These are phyloP conservation scores for Mortierella sp. DNA, from an alignment of 371 early-diverging fungal species.

Conservation along the genomic window DNA sequence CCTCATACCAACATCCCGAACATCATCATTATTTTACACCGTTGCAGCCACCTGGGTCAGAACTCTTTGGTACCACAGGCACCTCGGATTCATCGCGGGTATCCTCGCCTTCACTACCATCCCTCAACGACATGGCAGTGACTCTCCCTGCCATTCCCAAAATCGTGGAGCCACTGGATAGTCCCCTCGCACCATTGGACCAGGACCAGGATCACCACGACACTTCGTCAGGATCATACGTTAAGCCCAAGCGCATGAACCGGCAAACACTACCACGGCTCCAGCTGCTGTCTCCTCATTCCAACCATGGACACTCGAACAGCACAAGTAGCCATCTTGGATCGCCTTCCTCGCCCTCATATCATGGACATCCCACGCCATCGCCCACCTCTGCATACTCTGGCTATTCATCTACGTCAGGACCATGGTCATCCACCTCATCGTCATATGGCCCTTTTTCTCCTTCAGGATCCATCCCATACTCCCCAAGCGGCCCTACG, in stretches of 20 bases:
- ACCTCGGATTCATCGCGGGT: constrained; percentile 3
- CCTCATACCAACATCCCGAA: constrained; percentile 4
- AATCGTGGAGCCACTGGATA: constrained; percentile 45
- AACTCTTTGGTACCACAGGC: not conserved
- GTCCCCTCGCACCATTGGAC: constrained; percentile 5
- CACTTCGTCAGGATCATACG: constrained; percentile 16
- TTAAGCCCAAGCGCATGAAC: constrained; percentile 46
- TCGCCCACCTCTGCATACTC: constrained; percentile 45
- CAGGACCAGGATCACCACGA: constrained; percentile 1
- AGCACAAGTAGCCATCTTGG: constrained; percentile 10
- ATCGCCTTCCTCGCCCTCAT: constrained; percentile 22
- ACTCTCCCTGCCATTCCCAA: constrained; percentile 31
- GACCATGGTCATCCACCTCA: constrained; percentile 34
- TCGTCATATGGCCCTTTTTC: constrained; percentile 31
- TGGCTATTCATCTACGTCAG: constrained; percentile 28
- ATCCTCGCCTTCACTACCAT: constrained; percentile 22
- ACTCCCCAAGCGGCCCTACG: constrained; percentile 27
- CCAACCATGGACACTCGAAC: constrained; percentile 29
- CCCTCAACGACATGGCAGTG: constrained; percentile 18
- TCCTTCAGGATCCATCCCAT: constrained; percentile 25
- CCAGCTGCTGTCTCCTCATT: constrained; percentile 34
- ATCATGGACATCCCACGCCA: constrained; percentile 36
- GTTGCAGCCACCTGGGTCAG: not conserved
- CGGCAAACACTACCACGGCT: constrained; percentile 38
- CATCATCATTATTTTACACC: constrained; percentile 1